A percentile compares a stretch with the other conserved stretches of the same genome.
Conservation (phyloP, 257 asterid species). For the Rauvolfia tetraphylla region DNA sequence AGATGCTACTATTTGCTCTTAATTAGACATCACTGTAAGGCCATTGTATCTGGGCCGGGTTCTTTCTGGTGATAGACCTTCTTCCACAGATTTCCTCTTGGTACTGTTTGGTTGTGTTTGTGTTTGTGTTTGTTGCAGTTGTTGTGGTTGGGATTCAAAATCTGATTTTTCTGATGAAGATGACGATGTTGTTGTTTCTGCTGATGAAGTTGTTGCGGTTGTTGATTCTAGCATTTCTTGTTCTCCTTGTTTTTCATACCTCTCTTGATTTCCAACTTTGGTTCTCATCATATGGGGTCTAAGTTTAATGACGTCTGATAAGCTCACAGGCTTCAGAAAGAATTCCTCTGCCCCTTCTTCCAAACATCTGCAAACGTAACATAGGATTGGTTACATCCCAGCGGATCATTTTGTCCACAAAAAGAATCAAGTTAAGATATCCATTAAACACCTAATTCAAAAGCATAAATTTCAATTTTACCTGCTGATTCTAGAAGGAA, state of each 20-base stretch:
- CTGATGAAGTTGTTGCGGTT: constrained; percentile 31
- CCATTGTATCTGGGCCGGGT: constrained; percentile 59
- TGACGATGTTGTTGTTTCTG: constrained; percentile 7
- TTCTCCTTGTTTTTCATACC: constrained; percentile 14
- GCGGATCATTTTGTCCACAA: neutral
- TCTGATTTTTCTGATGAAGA: constrained; percentile 18
- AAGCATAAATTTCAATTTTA: constrained; percentile 16
- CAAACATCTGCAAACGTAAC: constrained; percentile 52
- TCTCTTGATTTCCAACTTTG: constrained; percentile 23
- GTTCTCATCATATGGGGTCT: constrained; percentile 75
- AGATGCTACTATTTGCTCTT: neutral
- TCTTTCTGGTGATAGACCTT: constrained; percentile 55
- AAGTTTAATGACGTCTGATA: constrained; percentile 78
- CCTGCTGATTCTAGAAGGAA: constrained; percentile 95
- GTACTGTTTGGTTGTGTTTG: constrained; percentile 6
- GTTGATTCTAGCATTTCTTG: constrained; percentile 27
- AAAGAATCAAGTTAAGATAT: too few relatives aligned
- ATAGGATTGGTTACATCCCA: neutral
- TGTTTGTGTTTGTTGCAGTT: constrained; percentile 15
- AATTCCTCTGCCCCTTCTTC: constrained; percentile 97
- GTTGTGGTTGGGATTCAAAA: neutral
- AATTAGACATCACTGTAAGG: constrained; percentile 33
- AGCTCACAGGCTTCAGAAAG: constrained; percentile 82
- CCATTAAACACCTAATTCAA: neutral
- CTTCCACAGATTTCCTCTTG: constrained; percentile 63